Percentiles rank a stretch among this genome's conserved stretches.
These are phyloP conservation scores for Calonectria pauciramosa DNA, from an alignment of 2,329 filamentous ascomycete genomes.

Conservation along the genomic window DNA sequence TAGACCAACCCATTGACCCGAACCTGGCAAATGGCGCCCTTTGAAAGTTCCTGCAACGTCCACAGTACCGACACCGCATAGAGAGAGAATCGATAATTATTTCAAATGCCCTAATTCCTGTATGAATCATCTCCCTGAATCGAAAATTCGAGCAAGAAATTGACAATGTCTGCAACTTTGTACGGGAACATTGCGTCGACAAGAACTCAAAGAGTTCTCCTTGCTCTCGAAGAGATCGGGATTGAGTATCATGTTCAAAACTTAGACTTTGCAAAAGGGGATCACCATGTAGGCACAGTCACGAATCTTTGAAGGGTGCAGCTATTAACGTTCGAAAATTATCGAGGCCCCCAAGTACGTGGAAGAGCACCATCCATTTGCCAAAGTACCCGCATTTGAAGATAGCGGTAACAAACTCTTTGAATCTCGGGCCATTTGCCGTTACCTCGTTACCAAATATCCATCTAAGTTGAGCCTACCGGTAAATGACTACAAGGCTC, in stretches of 20 bases:
- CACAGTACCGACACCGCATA: too few relatives aligned
- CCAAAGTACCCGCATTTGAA: slow-evolving; percentile 8
- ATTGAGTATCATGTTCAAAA: neutral
- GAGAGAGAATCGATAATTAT: neutral
- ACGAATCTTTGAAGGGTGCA: neutral
- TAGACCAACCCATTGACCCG: too few relatives aligned
- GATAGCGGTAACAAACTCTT: neutral
- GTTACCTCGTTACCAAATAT: neutral
- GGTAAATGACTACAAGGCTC: neutral
- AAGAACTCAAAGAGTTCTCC: neutral
- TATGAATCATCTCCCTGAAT: too few relatives aligned
- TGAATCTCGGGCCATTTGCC: slow-evolving; percentile 1
- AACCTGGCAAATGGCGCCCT: too few relatives aligned
- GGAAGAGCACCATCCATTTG: slow-evolving; percentile 2
- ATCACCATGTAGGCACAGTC: neutral
- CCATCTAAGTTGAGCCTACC: neutral
- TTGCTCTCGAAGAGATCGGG: neutral
- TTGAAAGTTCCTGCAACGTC: too few relatives aligned
- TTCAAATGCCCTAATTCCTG: too few relatives aligned
- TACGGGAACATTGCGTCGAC: slow-evolving; percentile 10
- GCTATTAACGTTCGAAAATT: neutral
- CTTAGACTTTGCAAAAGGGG: neutral
- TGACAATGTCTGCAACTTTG: neutral
- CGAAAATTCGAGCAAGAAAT: neutral
- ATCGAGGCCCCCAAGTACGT: neutral